Base-by-base conservation (phyloP, 306 rosid species). In the Prunus campanulata region DNA sequence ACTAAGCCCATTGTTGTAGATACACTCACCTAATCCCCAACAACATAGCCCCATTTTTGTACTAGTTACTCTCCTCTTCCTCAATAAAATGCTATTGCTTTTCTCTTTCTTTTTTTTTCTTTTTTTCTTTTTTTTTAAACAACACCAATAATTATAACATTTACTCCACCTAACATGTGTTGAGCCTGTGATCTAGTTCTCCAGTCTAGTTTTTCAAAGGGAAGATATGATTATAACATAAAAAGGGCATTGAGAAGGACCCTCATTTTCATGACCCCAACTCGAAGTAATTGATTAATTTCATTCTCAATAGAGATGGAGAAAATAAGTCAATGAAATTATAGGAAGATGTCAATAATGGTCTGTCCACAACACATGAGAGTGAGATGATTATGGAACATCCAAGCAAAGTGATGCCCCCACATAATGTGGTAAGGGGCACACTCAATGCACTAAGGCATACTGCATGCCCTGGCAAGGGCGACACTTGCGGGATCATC, bases 361-460 rank as follows among this genome's bases (percentile, higher is more conserved):
- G 22, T 35, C 14, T 35, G 70, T 19, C 70, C 70, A 18, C 49
- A 65, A 10, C 69, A 65, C 68, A 30, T 63, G 47, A 30, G 20
- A 63, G 30, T 35, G 48, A 19, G 66, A 32, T 63, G 10, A 50
- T 11, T 59, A 59, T 15, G 16, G 25, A 60, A 44, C 61, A 50
- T 50, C 30, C 2, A 32, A 54, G 49, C 20, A 47, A n/a, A 75
- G 61, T 29, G 35, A 50, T 20, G 50, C 35, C 78, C 72, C 78
- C 48, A 55, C 69, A 20, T 25, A 75, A 20, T 30, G 64, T 64
- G 51, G 63, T 8, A 5, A 59, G 64, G 67, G 67, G 12, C 29
- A 51, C 49, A 63, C 30, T 25, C 24, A 32, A 32, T 50, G 44
- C 19, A 25, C 49, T 35, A 19, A 29, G 27, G 29, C 32, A 30